These are phyloP conservation scores for Candida freyschussii DNA, from an alignment of 1,139 yeast genomes.

Conservation along the genomic window DNA sequence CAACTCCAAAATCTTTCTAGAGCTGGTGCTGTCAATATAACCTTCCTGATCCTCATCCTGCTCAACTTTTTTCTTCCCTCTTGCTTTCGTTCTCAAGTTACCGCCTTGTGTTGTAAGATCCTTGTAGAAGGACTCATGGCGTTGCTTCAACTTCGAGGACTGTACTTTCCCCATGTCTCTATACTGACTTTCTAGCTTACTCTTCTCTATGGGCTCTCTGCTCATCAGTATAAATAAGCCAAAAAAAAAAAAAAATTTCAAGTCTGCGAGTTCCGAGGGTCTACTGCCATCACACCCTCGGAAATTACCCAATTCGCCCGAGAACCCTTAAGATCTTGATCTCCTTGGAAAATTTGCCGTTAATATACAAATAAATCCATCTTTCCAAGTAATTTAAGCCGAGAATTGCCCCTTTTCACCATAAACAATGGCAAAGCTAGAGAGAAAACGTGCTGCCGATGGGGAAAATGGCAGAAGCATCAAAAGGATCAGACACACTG, in stretches of 20 bases:
- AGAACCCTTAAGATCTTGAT: slow-evolving; percentile 1
- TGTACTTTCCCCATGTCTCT: slow-evolving; percentile 63
- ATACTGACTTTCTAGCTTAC: too few species aligned
- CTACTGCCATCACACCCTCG: too few species aligned
- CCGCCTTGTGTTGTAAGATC: slow-evolving; percentile 75
- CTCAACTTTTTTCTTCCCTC: slow-evolving; percentile 28
- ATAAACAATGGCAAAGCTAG: slow-evolving; percentile 20
- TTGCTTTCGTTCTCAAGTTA: slow-evolving; percentile 43
- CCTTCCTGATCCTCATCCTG: slow-evolving; percentile 50
- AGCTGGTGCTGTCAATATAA: slow-evolving; percentile 72
- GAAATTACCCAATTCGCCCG: too few species aligned
- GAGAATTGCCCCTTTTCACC: too few species aligned
- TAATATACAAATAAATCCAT: too few species aligned
- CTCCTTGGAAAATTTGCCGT: not conserved
- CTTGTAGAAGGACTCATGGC: slow-evolving; percentile 75
- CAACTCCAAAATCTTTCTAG: slow-evolving; percentile 79
- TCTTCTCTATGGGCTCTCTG: too few species aligned
- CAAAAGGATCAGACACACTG: slow-evolving; percentile 25
- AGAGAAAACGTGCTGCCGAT: slow-evolving; percentile 24
- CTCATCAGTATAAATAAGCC: too few species aligned
- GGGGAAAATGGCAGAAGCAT: slow-evolving; percentile 11
- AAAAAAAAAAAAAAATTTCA: too few species aligned
- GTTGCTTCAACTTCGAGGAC: slow-evolving; percentile 43
- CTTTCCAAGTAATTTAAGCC: too few species aligned
- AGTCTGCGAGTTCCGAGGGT: too few species aligned